Percentiles rank a stretch among this genome's conserved stretches.
phyloP scores from a whole-genome alignment of 306 rosid genomes.

The Cicer yamashitae region DNA sequence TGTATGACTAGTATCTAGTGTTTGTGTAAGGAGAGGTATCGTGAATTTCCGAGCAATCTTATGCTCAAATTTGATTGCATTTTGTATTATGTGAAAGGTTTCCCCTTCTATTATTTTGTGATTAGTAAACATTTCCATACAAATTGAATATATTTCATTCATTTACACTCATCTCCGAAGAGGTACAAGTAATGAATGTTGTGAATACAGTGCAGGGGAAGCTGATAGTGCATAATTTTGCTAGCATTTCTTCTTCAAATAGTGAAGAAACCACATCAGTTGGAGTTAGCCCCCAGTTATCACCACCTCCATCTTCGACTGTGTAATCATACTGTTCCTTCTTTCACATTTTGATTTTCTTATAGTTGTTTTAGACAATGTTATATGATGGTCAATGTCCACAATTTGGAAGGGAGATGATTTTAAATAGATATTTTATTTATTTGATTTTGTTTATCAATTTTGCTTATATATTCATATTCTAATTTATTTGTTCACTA shows the following conservation, averaged over 20 bases:
- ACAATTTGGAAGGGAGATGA: neutral
- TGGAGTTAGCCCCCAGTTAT: constrained; percentile 73
- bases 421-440: neutral
- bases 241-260: constrained; percentile 77
- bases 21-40: constrained; percentile 25
- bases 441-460: neutral
- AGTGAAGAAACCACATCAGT: constrained; percentile 70
- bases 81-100: neutral
- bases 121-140: neutral
- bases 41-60: constrained; percentile 8
- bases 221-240: constrained; percentile 57
- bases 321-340: constrained; percentile 56
- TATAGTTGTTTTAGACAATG: neutral
- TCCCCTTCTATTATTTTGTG: neutral
- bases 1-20: neutral
- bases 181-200: constrained; percentile 34
- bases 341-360: constrained; percentile 18
- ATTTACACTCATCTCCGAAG: constrained; percentile 13
- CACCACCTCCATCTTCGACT: constrained; percentile 76
- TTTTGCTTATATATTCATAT: constrained; percentile 24
- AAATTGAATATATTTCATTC: constrained; percentile 25
- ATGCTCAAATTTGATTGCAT: neutral
- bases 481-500: constrained; percentile 39
- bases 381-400: constrained; percentile 7
- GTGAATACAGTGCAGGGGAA: constrained; percentile 56